Evolutionary conservation across 106 monocot genomes (phyloP).

Genomic region (Hemerocallis citrina): DNA sequence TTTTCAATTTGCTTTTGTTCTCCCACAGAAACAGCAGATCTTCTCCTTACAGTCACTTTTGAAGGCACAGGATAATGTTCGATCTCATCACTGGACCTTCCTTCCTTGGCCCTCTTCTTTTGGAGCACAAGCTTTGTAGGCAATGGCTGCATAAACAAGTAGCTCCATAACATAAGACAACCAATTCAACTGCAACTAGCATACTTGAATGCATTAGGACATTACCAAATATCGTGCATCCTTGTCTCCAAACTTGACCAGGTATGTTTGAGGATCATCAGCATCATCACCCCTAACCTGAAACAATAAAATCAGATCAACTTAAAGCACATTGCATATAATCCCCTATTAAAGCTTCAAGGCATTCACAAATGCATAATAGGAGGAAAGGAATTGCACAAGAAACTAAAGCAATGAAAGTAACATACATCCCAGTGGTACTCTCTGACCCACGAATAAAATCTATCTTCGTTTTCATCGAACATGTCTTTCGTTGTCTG

Average conservation of each 20-base stretch:
- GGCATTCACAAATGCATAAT: neutral
- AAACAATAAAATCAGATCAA: neutral
- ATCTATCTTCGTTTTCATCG: slow-evolving; percentile 73
- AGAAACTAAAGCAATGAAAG: neutral
- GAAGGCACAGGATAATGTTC: slow-evolving; percentile 88
- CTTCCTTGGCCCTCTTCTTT: slow-evolving; percentile 92
- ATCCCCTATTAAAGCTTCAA: neutral
- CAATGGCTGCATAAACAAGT: slow-evolving; percentile 59
- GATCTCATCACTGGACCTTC: slow-evolving; percentile 67
- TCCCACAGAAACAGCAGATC: slow-evolving; percentile 27
- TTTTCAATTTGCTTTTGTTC: slow-evolving; percentile 32
- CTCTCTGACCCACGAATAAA: slow-evolving; percentile 84
- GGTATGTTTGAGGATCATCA: slow-evolving; percentile 76
- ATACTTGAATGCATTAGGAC: slow-evolving; percentile 3
- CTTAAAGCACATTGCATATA: neutral
- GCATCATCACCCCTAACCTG: slow-evolving; percentile 82
- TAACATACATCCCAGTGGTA: slow-evolving; percentile 90
- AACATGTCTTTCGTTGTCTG: slow-evolving; percentile 81
- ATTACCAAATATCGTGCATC: slow-evolving; percentile 86
- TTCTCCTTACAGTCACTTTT: slow-evolving; percentile 71
- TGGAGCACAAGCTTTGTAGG: slow-evolving; percentile 82
- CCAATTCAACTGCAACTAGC: slow-evolving; percentile 1
- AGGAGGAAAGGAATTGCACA: neutral
- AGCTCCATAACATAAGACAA: neutral
- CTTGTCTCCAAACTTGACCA: slow-evolving; percentile 76